phyloP scores from a whole-genome alignment of 371 early-diverging fungal species.

The Neoconidiobolus thromboides region DNA sequence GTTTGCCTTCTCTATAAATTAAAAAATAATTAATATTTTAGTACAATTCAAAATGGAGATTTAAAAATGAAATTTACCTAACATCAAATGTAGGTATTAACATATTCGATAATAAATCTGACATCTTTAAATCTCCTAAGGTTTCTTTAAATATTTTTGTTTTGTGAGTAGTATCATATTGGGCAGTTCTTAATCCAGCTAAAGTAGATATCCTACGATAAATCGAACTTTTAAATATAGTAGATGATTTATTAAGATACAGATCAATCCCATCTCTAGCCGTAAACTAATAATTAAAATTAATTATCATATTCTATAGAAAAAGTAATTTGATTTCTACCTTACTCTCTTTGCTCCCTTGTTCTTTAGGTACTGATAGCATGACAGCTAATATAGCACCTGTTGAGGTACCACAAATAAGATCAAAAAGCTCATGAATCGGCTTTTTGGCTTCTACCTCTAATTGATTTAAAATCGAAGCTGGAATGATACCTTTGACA shows the following conservation, averaged over 20 bases:
- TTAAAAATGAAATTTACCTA: background rate
- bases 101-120: background rate
- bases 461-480: background rate
- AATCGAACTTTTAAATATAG: background rate
- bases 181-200: background rate
- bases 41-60: background rate
- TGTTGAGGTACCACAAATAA: slow-evolving; percentile 8
- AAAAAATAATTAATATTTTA: background rate
- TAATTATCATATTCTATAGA: background rate
- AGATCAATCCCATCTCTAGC: background rate
- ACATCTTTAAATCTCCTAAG: background rate
- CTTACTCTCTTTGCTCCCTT: background rate
- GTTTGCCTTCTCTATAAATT: background rate
- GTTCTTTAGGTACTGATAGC: background rate
- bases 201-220: background rate
- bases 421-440: slow-evolving; percentile 4
- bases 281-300: background rate
- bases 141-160: background rate
- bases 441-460: background rate
- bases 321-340: background rate
- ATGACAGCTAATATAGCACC: background rate
- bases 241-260: background rate
- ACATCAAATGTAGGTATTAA: slow-evolving; percentile 4
- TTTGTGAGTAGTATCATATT: background rate
- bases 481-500: slow-evolving; percentile 6